phyloP scores from a whole-genome alignment of 2,329 filamentous ascomycete genomes.

The Lasiodiplodia sp. region DNA sequence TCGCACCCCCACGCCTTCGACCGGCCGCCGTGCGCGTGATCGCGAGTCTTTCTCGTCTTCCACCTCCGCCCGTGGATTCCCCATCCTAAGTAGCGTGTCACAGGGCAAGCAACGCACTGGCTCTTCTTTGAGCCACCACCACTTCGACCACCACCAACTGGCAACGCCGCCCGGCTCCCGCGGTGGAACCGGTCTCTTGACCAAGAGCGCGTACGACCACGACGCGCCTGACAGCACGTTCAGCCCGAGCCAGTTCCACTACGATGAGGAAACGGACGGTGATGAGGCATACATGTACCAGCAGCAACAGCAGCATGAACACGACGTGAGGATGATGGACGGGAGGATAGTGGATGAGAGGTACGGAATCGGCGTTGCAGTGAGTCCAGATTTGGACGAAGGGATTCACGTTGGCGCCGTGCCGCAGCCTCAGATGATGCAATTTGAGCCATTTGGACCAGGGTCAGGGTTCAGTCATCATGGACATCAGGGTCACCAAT shows the following conservation, averaged over 20 bases:
- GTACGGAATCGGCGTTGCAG: conserved; percentile 22
- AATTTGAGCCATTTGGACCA: conserved; percentile 24
- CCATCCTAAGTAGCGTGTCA: conserved; percentile 35
- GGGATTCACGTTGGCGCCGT: conserved; percentile 12
- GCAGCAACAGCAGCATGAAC: not conserved
- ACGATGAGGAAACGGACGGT: conserved; percentile 7
- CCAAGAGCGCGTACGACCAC: conserved; percentile 64
- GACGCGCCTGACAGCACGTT: conserved; percentile 62
- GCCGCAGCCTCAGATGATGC: not conserved
- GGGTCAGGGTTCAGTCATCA: not conserved
- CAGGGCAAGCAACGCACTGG: conserved; percentile 30
- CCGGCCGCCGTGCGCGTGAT: conserved; percentile 34
- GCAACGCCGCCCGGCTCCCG: conserved; percentile 37
- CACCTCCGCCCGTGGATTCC: conserved; percentile 27
- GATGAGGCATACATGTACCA: not conserved
- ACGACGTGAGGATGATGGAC: not conserved
- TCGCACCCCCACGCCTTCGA: conserved; percentile 34
- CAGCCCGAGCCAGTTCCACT: conserved; percentile 36
- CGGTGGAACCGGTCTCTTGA: conserved; percentile 50
- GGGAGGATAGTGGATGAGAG: not conserved
- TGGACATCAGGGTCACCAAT: not conserved
- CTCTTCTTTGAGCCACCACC: not conserved
- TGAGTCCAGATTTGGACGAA: conserved; percentile 12
- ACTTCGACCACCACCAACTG: conserved; percentile 22
- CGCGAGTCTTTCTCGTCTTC: conserved; percentile 41